These are phyloP conservation scores for Sarocladium strictum DNA, from an alignment of 2,329 filamentous ascomycete genomes.

Conservation along the genomic window DNA sequence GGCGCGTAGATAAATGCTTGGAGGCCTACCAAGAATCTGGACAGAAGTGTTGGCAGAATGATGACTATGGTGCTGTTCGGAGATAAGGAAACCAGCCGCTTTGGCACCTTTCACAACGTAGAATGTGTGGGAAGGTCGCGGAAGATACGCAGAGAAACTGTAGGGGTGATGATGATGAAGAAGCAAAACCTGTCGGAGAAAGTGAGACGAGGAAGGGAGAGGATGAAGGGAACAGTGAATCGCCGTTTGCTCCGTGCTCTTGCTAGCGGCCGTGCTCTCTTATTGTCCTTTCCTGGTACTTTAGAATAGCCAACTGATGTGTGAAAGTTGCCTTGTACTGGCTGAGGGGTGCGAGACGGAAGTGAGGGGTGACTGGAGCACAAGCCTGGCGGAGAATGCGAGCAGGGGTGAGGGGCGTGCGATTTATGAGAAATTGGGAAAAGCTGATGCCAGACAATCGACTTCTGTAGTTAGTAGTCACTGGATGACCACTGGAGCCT, in stretches of 20 bases:
- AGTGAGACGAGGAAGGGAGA: background rate
- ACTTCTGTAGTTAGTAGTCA: background rate
- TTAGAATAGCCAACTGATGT: constrained; percentile 4
- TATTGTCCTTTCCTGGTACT: constrained; percentile 4
- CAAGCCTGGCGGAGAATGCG: background rate
- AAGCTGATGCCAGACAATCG: background rate
- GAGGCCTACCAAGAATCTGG: background rate
- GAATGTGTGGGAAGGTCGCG: background rate
- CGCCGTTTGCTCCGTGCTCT: constrained; percentile 1
- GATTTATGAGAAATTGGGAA: background rate
- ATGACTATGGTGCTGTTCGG: background rate
- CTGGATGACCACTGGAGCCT: background rate
- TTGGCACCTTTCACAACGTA: background rate
- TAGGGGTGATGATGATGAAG: background rate
- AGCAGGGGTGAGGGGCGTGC: background rate
- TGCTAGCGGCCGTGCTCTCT: constrained; percentile 7
- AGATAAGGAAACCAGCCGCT: background rate
- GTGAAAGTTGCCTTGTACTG: constrained; percentile 1
- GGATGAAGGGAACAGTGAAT: background rate
- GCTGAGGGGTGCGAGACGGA: background rate
- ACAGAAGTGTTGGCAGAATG: background rate
- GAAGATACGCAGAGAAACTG: background rate
- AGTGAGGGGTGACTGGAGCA: background rate
- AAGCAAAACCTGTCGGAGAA: background rate
- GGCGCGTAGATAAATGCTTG: background rate